These are phyloP conservation scores for Chalciporus piperatus DNA, from an alignment of 768 basidiomycete genomes.

Conservation along the genomic window DNA sequence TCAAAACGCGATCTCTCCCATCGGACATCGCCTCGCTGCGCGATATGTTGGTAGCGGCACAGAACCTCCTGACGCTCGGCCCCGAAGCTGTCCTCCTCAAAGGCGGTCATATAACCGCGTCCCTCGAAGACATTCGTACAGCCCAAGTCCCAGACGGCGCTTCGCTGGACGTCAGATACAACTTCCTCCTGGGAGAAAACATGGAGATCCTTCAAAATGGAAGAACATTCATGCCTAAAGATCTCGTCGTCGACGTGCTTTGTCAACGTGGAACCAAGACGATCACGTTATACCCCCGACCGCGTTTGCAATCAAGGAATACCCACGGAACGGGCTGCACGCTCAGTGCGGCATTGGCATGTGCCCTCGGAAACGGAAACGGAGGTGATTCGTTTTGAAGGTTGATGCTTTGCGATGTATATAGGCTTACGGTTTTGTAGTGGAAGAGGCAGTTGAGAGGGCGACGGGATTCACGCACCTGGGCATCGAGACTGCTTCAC, in stretches of 20 bases:
- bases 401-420: too few species aligned
- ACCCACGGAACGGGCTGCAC: slow-evolving; percentile 96
- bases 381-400: slow-evolving; percentile 33
- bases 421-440: slow-evolving; percentile 28
- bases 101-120: slow-evolving; percentile 70
- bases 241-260: slow-evolving; percentile 65
- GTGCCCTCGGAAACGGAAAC: slow-evolving; percentile 51
- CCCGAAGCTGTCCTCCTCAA: slow-evolving; percentile 70
- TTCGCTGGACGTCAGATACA: slow-evolving; percentile 38
- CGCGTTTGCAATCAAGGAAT: slow-evolving; percentile 60
- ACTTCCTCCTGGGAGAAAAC: slow-evolving; percentile 50
- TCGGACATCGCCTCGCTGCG: slow-evolving; percentile 42
- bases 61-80: slow-evolving; percentile 46
- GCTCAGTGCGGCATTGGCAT: slow-evolving; percentile 77
- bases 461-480: slow-evolving; percentile 72
- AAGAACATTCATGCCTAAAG: slow-evolving; percentile 7
- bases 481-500: slow-evolving; percentile 66
- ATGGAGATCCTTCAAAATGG: slow-evolving; percentile 55
- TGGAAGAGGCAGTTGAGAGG: slow-evolving; percentile 53
- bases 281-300: slow-evolving; percentile 55
- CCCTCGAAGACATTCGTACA: slow-evolving; percentile 42
- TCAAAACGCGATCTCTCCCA: slow-evolving; percentile 36
- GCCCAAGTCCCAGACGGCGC: slow-evolving; percentile 29
- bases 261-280: slow-evolving; percentile 33
- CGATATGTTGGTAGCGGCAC: slow-evolving; percentile 61